Evolutionary conservation across 768 basidiomycete genomes (phyloP), one percentile per base, ranked within the genome.

Genomic region (Suillus spraguei): DNA sequence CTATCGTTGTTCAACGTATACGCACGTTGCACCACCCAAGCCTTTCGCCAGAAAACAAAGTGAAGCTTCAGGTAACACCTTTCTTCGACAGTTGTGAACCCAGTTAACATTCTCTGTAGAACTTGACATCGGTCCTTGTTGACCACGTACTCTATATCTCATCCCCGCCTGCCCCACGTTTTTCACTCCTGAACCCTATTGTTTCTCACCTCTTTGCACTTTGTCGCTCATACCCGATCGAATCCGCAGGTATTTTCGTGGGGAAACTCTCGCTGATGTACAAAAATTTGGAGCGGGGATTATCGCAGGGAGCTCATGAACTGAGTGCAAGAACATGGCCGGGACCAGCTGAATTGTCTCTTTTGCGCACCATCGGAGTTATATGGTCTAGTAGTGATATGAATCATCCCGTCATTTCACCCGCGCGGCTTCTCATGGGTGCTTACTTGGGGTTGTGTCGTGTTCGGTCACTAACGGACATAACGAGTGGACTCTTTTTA

Each of bases 371-470:
- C 44, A 84, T 94, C 59, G 95, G 95, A 4, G 78, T 82, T 16
- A 79, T 92, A 41, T 99, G 96, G 96, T 91, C 95, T 4, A 95
- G 95, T 3, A 97, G 94, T 72, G 97, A 99, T 76, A 84, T 97
- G 77, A 90, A 89, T 59, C 96, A 99, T 75, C 85, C 88, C 0
- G 95, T 99, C 53, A 80, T 94, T 22, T 91, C 93, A 0, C 94
- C 95, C 0, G 85, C 95, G 0, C 85, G 94, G 58, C 77, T 99
- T 20, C 83, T 99, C 61, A 92, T 97, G 81, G 94, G 92, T 1
- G 89, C 94, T 53, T 99, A 98, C 72, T 88, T 99, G 20, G 89
- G 89, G 9, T 81, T 99, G 35, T 85, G 87, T 61, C 88, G 95
- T 5, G 83, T 99, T 2, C 85, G 96, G 59, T 85, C 86, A 13